These are phyloP conservation scores for Magnolia sinica DNA, from an alignment of 164 flowering plant genomes.

Conservation along the genomic window DNA sequence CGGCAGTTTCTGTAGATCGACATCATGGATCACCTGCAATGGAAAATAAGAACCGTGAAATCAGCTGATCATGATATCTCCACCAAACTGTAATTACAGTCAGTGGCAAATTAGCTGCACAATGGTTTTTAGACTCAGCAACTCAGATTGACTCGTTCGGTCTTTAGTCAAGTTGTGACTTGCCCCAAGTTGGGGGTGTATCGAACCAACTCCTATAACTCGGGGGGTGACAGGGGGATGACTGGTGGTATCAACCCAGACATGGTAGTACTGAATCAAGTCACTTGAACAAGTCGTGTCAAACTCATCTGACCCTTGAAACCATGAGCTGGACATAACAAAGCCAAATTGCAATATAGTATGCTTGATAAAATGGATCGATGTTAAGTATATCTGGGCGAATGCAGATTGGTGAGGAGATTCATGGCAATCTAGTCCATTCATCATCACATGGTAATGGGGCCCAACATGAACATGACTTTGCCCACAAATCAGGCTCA, in stretches of 20 bases:
- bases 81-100: not conserved
- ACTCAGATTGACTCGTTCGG: too few relatives aligned
- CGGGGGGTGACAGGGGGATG: too few relatives aligned
- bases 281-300: too few relatives aligned
- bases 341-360: not conserved
- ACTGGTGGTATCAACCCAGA: too few relatives aligned
- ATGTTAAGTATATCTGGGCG: not conserved
- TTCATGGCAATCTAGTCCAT: not conserved
- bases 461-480: not conserved
- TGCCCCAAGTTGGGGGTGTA: too few relatives aligned
- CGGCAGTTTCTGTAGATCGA: constrained; percentile 90
- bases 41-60: not conserved
- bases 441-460: not conserved
- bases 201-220: too few relatives aligned
- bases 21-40: constrained; percentile 85
- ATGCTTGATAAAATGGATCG: not conserved
- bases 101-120: too few relatives aligned
- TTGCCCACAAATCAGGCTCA: not conserved
- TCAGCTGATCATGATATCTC: not conserved
- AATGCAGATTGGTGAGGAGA: not conserved
- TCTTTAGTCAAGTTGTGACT: too few relatives aligned
- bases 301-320: too few relatives aligned
- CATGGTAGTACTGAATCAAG: too few relatives aligned
- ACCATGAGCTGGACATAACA: too few relatives aligned
- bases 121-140: too few relatives aligned